phyloP scores from a whole-genome alignment of 345 rosid species.

The Arabidopsis thaliana region TAIR10.1 NC_003075.7:1022501-1023000 shows the following conservation, averaged over 20 bases:
- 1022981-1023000: slow-evolving; percentile 72
- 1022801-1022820: slow-evolving; percentile 56
- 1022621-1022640: slow-evolving; percentile 1
- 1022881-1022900: slow-evolving; percentile 81
- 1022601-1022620: not conserved
- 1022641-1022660: not conserved
- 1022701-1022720: slow-evolving; percentile 46
- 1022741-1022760: slow-evolving; percentile 58
- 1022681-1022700: no score
- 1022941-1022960: slow-evolving; percentile 69
- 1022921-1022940: slow-evolving; percentile 78
- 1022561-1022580: not conserved
- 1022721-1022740: slow-evolving; percentile 41
- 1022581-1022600: not conserved
- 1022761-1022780: slow-evolving; percentile 71
- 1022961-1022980: slow-evolving; percentile 59
- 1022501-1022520: no score
- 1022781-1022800: slow-evolving; percentile 61
- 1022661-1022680: not conserved
- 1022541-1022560: not conserved
- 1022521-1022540: no score
- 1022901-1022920: slow-evolving; percentile 67
- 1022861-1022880: slow-evolving; percentile 70
- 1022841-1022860: slow-evolving; percentile 73
- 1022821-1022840: slow-evolving; percentile 66